Base-by-base conservation (phyloP, 2,329 filamentous ascomycete species). In the Aspergillus vadensis region DNA sequence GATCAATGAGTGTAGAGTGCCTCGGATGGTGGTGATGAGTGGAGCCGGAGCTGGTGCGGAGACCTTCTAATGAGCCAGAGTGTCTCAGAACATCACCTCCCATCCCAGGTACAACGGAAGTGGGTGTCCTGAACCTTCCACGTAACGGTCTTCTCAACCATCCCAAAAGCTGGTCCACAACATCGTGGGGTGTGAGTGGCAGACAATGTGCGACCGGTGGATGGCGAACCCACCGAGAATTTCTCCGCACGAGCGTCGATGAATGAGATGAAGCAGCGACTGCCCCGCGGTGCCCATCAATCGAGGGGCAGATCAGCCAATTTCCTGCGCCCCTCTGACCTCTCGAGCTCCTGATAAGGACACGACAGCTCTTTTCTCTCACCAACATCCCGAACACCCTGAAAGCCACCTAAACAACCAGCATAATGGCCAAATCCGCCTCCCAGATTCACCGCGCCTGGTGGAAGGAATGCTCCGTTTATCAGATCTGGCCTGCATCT, bases 401-500 rank as follows among this genome's bases (percentile, higher is more conserved):
- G 4, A 9, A 30, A 19, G 5, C 5, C 12, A 10, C 41, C 41
- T 23, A 21, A 6, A 25, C 17, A n/a, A 50, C 25, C 25, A 5
- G 4, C 53, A 44, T 5, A 14, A 55, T 55, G 53, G 9, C 25
- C 30, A 62, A 64, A 49, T 44, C 50, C 23, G 44, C 62, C 23
- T 58, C 57, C 52, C 60, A 64, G 9, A 63, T 63, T 44, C 60
- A 64, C 53, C 60, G 63, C 36, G 63, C 63, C 12, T 86, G 84
- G 83, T 86, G 84, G 84, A 86, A 85, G 70, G 81, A 86, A 66
- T 79, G 77, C 52, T 78, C 83, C 3, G 78, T 86, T 57, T 86
- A 86, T 68, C 84, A 87, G 66, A 83, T 87, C 65, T 87, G 85
- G 73, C 85, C 85, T 1, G 80, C 84, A 0, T 85, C 83, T 0